These are phyloP conservation scores for Sporothrix luriei DNA, from an alignment of 2,329 filamentous ascomycete species.

Conservation along the genomic window DNA sequence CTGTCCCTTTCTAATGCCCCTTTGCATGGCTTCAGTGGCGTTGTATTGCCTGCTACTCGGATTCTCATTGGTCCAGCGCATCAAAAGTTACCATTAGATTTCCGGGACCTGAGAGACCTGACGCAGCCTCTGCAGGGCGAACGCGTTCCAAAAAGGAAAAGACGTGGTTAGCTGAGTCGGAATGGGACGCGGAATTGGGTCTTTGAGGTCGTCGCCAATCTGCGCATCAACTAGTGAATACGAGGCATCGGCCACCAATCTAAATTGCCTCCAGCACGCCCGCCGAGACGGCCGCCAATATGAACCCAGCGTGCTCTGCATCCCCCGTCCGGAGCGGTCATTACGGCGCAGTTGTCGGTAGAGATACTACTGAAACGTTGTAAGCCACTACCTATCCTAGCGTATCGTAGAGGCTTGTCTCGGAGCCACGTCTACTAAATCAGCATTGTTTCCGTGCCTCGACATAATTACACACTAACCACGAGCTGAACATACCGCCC, in stretches of 20 bases:
- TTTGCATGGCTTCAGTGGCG: neutral
- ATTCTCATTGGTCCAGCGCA: constrained; percentile 16
- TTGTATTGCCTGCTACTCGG: neutral
- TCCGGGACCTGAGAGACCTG: neutral
- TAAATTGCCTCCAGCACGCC: neutral
- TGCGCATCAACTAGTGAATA: constrained; percentile 14
- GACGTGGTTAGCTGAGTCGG: neutral
- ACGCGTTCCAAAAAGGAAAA: neutral
- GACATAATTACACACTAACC: neutral
- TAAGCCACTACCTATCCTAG: too few species aligned
- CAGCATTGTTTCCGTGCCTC: neutral
- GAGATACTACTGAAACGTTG: too few species aligned
- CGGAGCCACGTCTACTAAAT: neutral
- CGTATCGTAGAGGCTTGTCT: neutral
- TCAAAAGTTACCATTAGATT: neutral
- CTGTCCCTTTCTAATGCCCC: neutral
- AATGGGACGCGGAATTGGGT: neutral
- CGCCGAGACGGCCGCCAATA: too few species aligned
- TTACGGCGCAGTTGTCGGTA: too few species aligned
- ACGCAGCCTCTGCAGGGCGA: neutral
- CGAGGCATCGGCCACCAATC: neutral
- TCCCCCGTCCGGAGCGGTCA: neutral
- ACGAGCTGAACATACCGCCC: neutral
- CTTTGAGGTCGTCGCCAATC: neutral
- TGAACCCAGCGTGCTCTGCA: neutral